These are phyloP conservation scores for Metarhizium brunneum DNA, from an alignment of 2,329 filamentous ascomycete species.

Conservation along the genomic window DNA sequence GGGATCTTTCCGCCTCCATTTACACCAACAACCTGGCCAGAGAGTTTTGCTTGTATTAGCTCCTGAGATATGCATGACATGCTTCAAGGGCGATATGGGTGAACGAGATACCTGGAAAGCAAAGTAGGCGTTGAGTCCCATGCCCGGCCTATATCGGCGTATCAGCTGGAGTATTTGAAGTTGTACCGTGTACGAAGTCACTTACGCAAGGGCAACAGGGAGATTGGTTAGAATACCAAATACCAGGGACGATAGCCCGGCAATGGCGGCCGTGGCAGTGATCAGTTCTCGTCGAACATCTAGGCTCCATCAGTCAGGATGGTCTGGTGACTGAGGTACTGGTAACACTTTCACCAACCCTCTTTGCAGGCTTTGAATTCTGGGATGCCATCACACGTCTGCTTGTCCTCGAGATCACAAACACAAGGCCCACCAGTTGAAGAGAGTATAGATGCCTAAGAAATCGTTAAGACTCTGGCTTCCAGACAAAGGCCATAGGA, in stretches of 20 bases:
- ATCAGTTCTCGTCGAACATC: conserved; percentile 68
- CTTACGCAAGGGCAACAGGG: conserved; percentile 39
- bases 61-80: neutral
- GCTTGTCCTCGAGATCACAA: conserved; percentile 39
- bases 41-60: neutral
- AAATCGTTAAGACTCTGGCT: neutral
- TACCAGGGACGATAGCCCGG: conserved; percentile 63
- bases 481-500: neutral
- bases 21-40: conserved; percentile 42
- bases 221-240: conserved; percentile 79
- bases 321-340: neutral
- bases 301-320: conserved; percentile 13
- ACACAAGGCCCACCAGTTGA: conserved; percentile 70
- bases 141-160: conserved; percentile 43
- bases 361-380: conserved; percentile 38
- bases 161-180: neutral
- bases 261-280: conserved; percentile 73
- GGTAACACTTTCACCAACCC: conserved; percentile 18
- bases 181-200: neutral
- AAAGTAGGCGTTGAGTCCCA: conserved; percentile 61
- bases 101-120: conserved; percentile 41
- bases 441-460: conserved; percentile 56
- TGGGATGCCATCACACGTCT: conserved; percentile 38
- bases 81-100: neutral
- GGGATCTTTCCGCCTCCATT: conserved; percentile 48